Conservation (phyloP, 768 basidiomycete genomes). For the Cystofilobasidium capitatum region DNA sequence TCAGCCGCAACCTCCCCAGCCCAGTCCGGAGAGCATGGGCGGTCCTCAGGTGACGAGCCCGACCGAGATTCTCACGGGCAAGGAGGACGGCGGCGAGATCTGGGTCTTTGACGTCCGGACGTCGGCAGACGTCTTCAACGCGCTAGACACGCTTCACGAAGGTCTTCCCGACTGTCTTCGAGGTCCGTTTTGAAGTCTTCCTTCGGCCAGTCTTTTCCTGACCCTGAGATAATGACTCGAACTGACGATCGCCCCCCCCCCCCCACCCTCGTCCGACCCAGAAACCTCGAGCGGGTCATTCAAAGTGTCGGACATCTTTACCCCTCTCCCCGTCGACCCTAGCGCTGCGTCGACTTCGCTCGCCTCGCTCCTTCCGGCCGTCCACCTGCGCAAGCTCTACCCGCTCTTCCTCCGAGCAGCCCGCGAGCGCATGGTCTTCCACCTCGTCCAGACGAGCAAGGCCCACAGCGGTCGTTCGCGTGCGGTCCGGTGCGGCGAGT, state of each 20-base stretch:
- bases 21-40: slow-evolving; percentile 4
- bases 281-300: neutral
- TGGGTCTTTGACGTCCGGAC: neutral
- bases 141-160: neutral
- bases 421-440: neutral
- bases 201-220: neutral
- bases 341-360: neutral
- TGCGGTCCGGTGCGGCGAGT: neutral
- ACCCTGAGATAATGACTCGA: neutral
- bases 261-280: neutral
- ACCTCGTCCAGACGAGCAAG: neutral
- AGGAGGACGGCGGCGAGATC: slow-evolving; percentile 4
- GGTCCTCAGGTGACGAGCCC: neutral
- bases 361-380: neutral
- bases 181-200: neutral
- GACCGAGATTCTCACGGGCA: neutral
- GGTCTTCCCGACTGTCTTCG: neutral
- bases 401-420: neutral
- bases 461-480: neutral
- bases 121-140: neutral
- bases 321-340: neutral
- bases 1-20: neutral
- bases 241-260: no score
- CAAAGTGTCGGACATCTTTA: neutral
- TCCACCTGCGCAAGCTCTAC: slow-evolving; percentile 5